These are phyloP conservation scores for Ploettnerulaceae sp. DNA, from an alignment of 2,329 filamentous ascomycete genomes.

Conservation along the genomic window DNA sequence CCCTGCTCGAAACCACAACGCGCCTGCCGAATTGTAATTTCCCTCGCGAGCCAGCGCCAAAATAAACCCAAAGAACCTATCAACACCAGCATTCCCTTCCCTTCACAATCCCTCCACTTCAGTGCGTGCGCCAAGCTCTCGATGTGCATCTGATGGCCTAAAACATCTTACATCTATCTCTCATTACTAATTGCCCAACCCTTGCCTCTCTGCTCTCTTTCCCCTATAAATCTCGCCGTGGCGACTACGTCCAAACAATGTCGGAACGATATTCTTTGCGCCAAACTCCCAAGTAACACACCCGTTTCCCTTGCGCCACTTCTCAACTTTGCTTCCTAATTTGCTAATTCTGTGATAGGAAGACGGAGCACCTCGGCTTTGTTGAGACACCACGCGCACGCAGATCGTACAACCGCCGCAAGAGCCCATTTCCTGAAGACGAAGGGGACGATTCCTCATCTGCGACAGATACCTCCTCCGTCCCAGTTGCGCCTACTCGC, in stretches of 20 bases:
- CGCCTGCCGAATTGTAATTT: constrained; percentile 10
- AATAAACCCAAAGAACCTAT: constrained; percentile 1
- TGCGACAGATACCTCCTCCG: constrained; percentile 29
- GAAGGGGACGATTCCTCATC: constrained; percentile 34
- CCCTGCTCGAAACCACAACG: constrained; percentile 2
- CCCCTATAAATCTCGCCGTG: constrained; percentile 4
- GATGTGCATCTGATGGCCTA: background rate
- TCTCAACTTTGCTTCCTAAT: constrained; percentile 6
- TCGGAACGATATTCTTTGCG: constrained; percentile 33
- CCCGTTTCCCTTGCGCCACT: background rate
- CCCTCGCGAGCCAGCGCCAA: constrained; percentile 4
- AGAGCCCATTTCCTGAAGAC: constrained; percentile 33
- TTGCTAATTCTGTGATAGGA: constrained; percentile 36
- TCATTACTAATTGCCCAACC: background rate
- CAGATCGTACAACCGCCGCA: constrained; percentile 37
- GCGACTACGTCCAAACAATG: constrained; percentile 20
- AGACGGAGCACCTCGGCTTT: constrained; percentile 46
- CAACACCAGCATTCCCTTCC: background rate
- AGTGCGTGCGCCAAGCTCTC: background rate
- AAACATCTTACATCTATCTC: background rate
- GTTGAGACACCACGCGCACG: constrained; percentile 47
- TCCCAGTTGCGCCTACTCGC: constrained; percentile 15
- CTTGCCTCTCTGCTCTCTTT: background rate
- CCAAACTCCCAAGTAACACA: constrained; percentile 32
- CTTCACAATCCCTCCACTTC: background rate